A percentile compares a stretch with the other conserved stretches of the same genome.
Conservation (phyloP, 169 alveolate species). For the Perkinsus chesapeaki region DNA sequence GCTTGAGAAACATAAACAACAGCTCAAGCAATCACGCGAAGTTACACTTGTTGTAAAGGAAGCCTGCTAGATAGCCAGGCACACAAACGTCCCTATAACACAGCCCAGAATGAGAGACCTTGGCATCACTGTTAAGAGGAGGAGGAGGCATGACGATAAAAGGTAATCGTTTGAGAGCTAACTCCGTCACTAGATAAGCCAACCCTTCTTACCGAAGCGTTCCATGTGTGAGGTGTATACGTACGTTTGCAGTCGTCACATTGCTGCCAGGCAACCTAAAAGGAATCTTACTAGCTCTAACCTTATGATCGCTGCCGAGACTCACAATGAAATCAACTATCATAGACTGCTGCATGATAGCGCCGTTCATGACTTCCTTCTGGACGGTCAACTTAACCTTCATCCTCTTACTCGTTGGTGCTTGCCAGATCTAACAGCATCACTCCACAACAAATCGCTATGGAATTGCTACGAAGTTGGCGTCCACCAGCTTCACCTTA, state of each 20-base stretch:
- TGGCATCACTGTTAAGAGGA: background rate
- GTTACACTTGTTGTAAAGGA: no score
- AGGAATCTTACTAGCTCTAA: background rate
- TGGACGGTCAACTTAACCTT: constrained; percentile 88
- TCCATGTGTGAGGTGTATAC: constrained; percentile 98
- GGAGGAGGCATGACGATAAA: background rate
- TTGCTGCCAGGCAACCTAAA: constrained; percentile 46
- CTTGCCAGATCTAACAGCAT: constrained; percentile 12
- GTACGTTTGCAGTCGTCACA: constrained; percentile 95
- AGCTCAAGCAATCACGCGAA: no score
- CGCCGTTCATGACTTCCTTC: constrained; percentile 85
- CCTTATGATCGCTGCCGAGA: constrained; percentile 15
- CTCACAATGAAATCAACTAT: constrained; percentile 78
- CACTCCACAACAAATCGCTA: no score
- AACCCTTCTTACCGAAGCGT: constrained; percentile 49
- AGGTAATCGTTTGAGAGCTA: background rate
- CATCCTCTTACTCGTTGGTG: constrained; percentile 69
- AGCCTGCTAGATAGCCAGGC: no score
- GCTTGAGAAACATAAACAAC: no score
- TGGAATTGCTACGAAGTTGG: constrained; percentile 84
- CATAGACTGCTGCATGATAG: constrained; percentile 76
- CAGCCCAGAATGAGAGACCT: no score
- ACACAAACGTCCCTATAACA: no score
- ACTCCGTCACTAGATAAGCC: constrained; percentile 59
- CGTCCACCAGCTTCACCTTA: constrained; percentile 83